Evolutionary conservation across 2,329 filamentous ascomycete genomes (phyloP).

Genomic region (Calonectria hongkongensis): DNA sequence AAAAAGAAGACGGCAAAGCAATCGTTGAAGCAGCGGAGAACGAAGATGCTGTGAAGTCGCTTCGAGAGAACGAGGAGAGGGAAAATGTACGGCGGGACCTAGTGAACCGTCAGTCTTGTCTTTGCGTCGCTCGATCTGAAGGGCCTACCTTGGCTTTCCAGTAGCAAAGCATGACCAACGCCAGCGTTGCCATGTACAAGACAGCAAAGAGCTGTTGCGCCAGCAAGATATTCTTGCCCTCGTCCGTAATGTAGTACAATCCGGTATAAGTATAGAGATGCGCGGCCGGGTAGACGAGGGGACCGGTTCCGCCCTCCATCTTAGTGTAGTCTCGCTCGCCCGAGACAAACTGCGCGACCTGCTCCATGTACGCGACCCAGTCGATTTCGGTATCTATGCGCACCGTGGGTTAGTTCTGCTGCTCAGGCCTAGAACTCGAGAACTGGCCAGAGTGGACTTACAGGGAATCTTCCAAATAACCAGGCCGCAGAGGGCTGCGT

Average conservation of each 20-base stretch:
- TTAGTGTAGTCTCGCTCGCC: constrained; percentile 93
- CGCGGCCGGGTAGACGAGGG: constrained; percentile 94
- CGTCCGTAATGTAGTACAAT: constrained; percentile 85
- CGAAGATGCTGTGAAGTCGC: constrained; percentile 92
- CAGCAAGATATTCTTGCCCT: constrained; percentile 83
- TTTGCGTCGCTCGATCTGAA: no score
- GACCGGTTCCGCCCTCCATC: constrained; percentile 92
- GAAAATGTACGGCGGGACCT: constrained; percentile 91
- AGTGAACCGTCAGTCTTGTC: neutral
- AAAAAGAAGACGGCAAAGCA: constrained; percentile 90
- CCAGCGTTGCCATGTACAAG: constrained; percentile 85
- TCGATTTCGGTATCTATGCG: constrained; percentile 93
- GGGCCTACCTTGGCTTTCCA: constrained; percentile 78
- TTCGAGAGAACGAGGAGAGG: constrained; percentile 92
- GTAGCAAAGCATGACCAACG: constrained; percentile 89
- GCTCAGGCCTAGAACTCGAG: neutral
- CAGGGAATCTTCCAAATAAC: constrained; percentile 90
- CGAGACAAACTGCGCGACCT: constrained; percentile 84
- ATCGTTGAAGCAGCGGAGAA: constrained; percentile 97
- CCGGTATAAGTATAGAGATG: constrained; percentile 94
- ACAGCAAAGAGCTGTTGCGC: constrained; percentile 90
- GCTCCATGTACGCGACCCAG: constrained; percentile 98
- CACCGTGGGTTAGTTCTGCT: constrained; percentile 32
- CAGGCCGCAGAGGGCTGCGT: constrained; percentile 82
- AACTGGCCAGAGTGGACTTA: constrained; percentile 67